These are phyloP conservation scores for Talaromyces islandicus DNA, from an alignment of 2,329 filamentous ascomycete species.

Conservation along the genomic window DNA sequence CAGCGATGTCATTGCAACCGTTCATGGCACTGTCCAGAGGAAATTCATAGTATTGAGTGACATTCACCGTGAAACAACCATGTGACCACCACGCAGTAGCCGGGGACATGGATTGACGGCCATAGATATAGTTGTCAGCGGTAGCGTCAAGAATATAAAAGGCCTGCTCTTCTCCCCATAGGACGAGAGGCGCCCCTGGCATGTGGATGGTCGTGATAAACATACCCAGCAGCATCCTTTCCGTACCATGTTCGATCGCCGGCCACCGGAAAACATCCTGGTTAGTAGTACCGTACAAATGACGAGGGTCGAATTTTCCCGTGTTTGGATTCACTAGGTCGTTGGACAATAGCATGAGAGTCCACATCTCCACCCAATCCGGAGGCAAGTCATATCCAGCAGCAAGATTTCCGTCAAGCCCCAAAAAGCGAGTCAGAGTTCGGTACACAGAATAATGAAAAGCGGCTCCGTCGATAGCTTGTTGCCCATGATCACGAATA, in stretches of 20 bases:
- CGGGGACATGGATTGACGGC: constrained; percentile 57
- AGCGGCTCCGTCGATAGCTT: constrained; percentile 54
- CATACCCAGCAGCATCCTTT: constrained; percentile 52
- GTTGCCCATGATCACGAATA: constrained; percentile 47
- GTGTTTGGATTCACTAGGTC: constrained; percentile 57
- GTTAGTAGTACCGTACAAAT: constrained; percentile 60
- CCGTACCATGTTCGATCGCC: constrained; percentile 50
- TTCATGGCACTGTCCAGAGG: constrained; percentile 48
- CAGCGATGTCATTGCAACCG: constrained; percentile 53
- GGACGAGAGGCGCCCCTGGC: constrained; percentile 55
- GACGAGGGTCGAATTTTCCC: constrained; percentile 57
- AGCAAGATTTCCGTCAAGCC: constrained; percentile 52
- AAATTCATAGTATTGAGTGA: constrained; percentile 53
- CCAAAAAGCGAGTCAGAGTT: constrained; percentile 55
- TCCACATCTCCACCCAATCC: constrained; percentile 53
- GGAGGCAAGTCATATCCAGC: constrained; percentile 49
- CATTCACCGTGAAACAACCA: constrained; percentile 55
- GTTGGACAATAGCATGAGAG: constrained; percentile 52
- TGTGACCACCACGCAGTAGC: constrained; percentile 59
- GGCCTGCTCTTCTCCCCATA: constrained; percentile 62
- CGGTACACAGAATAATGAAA: constrained; percentile 63
- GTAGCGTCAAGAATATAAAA: constrained; percentile 61
- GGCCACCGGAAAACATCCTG: constrained; percentile 64
- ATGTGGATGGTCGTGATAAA: constrained; percentile 56
- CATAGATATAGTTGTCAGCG: constrained; percentile 60